A percentile compares a stretch with the other conserved stretches of the same genome.
These are phyloP conservation scores for Monosporascus sp. DNA, from an alignment of 2,329 filamentous ascomycete species.

Conservation along the genomic window DNA sequence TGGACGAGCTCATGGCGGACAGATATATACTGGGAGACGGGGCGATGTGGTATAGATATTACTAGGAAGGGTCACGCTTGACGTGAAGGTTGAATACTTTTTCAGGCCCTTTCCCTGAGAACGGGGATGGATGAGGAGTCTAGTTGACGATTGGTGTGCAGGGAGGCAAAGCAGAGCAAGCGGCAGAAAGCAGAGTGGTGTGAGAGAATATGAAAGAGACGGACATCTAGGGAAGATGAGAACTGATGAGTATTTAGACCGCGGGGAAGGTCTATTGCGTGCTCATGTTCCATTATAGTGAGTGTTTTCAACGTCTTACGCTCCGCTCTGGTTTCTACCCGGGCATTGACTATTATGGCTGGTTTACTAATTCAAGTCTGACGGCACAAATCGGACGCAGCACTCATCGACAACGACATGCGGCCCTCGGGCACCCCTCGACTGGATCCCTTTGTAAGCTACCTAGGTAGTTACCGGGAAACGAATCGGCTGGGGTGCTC, in stretches of 20 bases:
- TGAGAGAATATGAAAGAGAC: neutral
- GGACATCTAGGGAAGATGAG: neutral
- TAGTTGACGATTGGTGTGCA: no score
- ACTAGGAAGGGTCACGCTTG: neutral
- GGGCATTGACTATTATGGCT: neutral
- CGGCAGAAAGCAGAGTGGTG: neutral
- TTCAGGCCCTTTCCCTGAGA: neutral
- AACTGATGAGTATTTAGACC: neutral
- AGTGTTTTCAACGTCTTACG: neutral
- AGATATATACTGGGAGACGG: conserved; percentile 1
- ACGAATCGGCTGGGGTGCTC: neutral
- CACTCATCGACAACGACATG: neutral
- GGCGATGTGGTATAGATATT: neutral
- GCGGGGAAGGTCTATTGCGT: neutral
- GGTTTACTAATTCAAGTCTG: neutral
- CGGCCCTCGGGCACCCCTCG: no score
- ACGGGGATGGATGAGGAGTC: neutral
- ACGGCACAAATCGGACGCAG: neutral
- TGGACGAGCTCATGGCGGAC: conserved; percentile 15
- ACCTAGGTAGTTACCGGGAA: no score
- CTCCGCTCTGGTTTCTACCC: neutral
- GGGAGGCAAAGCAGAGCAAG: neutral
- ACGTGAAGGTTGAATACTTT: neutral
- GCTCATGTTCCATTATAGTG: neutral
- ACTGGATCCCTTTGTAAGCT: no score